A percentile compares a stretch with the other conserved stretches of the same genome.
These are phyloP conservation scores for Vachellia pachyceras DNA, from an alignment of 306 rosid genomes.

Conservation along the genomic window DNA sequence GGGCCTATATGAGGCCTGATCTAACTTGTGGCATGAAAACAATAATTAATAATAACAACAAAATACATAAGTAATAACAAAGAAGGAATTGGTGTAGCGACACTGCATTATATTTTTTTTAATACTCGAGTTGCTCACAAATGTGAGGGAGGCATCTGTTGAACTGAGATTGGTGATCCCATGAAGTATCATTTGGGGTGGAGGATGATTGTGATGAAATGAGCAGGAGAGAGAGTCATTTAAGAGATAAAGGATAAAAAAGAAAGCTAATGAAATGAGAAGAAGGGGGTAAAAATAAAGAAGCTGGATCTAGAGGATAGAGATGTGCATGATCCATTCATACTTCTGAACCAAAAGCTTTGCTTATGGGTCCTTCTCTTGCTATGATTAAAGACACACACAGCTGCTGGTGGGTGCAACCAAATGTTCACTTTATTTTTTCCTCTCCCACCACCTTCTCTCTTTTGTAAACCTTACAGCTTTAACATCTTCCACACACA, in stretches of 20 bases:
- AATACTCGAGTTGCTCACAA: too few relatives aligned
- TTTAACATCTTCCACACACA: not conserved
- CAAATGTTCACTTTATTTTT: slow-evolving; percentile 12
- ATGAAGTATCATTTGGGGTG: not conserved
- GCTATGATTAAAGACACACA: slow-evolving; percentile 64
- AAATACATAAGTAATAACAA: too few relatives aligned
- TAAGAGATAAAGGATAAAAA: not conserved
- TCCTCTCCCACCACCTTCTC: not conserved
- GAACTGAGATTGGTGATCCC: not conserved
- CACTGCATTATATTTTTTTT: too few relatives aligned
- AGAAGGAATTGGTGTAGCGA: too few relatives aligned
- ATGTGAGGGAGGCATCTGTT: not conserved
- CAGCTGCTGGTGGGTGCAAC: slow-evolving; percentile 45
- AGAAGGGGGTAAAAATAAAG: not conserved
- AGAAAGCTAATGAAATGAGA: not conserved
- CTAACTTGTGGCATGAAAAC: too few relatives aligned
- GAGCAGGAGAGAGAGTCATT: not conserved
- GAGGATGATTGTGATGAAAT: not conserved
- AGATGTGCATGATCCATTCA: not conserved
- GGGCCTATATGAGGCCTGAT: too few relatives aligned
- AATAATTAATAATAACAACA: too few relatives aligned
- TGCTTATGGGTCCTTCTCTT: slow-evolving; percentile 55
- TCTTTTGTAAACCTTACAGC: slow-evolving; percentile 44
- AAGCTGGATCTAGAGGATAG: not conserved
- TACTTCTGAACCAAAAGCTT: not conserved